Percentiles rank a stretch among this genome's conserved stretches.
These are phyloP conservation scores for Chlorella vulgaris DNA, from an alignment of 139 green algal species.

Conservation along the genomic window DNA sequence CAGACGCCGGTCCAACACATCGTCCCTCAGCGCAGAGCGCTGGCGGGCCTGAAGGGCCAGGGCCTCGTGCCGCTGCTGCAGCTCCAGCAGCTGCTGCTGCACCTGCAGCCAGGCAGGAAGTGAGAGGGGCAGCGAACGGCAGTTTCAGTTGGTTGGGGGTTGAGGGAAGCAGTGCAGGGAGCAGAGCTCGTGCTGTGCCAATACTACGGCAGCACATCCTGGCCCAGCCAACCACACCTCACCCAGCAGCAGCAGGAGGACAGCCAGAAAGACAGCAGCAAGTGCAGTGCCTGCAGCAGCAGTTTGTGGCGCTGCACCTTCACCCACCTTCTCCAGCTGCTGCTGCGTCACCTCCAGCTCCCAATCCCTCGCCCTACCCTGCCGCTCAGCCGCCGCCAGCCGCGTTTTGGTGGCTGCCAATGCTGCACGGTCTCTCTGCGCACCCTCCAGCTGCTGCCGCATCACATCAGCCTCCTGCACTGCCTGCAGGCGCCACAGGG, in stretches of 20 bases:
- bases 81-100: constrained; percentile 72
- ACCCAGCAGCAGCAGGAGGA: too few species aligned
- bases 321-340: constrained; percentile 35
- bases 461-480: constrained; percentile 84
- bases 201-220: too few species aligned
- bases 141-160: too few species aligned
- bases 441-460: constrained; percentile 63
- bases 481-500: constrained; percentile 55
- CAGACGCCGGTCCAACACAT: constrained; percentile 71
- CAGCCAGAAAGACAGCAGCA: neutral
- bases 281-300: neutral
- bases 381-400: constrained; percentile 77
- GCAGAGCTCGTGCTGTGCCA: too few species aligned
- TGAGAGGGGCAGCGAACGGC: neutral
- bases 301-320: neutral
- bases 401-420: constrained; percentile 76
- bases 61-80: constrained; percentile 80
- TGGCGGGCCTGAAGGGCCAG: constrained; percentile 84
- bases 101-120: constrained; percentile 55
- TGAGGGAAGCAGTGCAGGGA: neutral
- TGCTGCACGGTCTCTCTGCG: constrained; percentile 83
- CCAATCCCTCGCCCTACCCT: constrained; percentile 86
- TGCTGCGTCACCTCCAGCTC: constrained; percentile 85
- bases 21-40: constrained; percentile 58
- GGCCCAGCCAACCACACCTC: too few species aligned